Evolutionary conservation across 2,329 filamentous ascomycete species (phyloP), one percentile per base, ranked within the genome.

Genomic region (Colletotrichum sp.): DNA sequence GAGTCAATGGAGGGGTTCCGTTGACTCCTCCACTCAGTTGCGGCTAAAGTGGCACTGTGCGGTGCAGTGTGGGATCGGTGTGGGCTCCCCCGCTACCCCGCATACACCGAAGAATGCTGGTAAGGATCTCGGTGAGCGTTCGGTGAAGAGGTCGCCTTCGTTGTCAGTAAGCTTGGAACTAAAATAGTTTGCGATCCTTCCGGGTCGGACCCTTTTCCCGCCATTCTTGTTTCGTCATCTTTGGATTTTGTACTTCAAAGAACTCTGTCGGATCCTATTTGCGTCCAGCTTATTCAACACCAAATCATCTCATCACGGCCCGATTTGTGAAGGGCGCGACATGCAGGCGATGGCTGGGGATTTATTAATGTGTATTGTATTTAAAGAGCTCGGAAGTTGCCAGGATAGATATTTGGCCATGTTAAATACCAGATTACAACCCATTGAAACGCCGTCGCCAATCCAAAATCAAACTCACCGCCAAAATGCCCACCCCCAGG

Each of bases 51-150:
- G 44, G 44, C 44, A 52, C 63, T 71, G 74, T 71, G 74, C 71
- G 2, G 0, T 1, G 1, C 30, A 36, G 62, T 30, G 28, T 13
- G 44, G 44, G 44, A 49, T 49, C 44, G 44, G 44, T 49, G 44
- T 52, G 44, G 44, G 44, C 44, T 13, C 6, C 74, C 74, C 73
- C 73, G 49, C 73, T 76, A 76, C 73, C 73, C 71, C 75, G 71
- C 75, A 75, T 65, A 65, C 75, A 76, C 75, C 75, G 71, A 36
- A 1, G 18, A 5, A n/a, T n/a, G n/a, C 4, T 2, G 5, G 49
- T 8, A 13, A 2, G 13, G 12, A 12, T 28, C 3, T 71, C 69
- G 69, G 70, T 72, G 28, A 52, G 26, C 0, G 0, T 2, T 18
- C 44, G 60, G 74, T 68, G 63, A 44, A 62, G 59, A n/a, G n/a